A percentile compares a stretch with the other conserved stretches of the same genome.
These are phyloP conservation scores for Colletotrichum tropicale DNA, from an alignment of 2,329 filamentous ascomycete genomes.

Conservation along the genomic window DNA sequence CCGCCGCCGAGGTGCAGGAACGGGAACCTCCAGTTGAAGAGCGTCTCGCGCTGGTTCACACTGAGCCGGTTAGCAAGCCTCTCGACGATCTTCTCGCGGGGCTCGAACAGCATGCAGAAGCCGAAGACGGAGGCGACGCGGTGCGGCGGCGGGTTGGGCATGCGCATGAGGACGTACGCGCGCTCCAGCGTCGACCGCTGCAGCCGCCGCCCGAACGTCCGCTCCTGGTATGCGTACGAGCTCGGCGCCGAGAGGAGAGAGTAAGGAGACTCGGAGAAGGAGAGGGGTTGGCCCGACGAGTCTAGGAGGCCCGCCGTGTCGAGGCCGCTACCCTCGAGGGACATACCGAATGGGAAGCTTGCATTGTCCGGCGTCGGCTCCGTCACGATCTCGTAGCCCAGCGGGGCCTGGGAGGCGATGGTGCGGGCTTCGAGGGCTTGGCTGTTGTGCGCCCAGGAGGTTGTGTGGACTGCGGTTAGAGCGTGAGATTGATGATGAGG, in stretches of 20 bases:
- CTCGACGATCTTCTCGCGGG: slow-evolving; percentile 49
- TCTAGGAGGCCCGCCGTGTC: neutral
- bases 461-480: slow-evolving; percentile 5
- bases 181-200: slow-evolving; percentile 70
- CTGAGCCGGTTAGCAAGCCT: slow-evolving; percentile 40
- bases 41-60: slow-evolving; percentile 38
- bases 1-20: slow-evolving; percentile 71
- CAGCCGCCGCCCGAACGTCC: slow-evolving; percentile 72
- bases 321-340: slow-evolving; percentile 21
- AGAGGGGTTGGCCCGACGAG: neutral
- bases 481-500: neutral
- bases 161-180: slow-evolving; percentile 62
- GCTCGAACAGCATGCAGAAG: slow-evolving; percentile 69
- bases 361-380: slow-evolving; percentile 57
- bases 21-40: slow-evolving; percentile 65
- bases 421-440: neutral
- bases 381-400: slow-evolving; percentile 52
- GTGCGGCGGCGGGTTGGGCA: slow-evolving; percentile 50
- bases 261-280: slow-evolving; percentile 27
- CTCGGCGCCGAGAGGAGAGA: slow-evolving; percentile 46
- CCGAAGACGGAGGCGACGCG: slow-evolving; percentile 66
- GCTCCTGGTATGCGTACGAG: slow-evolving; percentile 67
- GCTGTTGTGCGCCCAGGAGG: neutral
- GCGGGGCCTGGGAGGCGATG: neutral
- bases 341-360: slow-evolving; percentile 51